These are phyloP conservation scores for Camellia japonica DNA, from an alignment of 148 eudicot genomes.

Conservation along the genomic window DNA sequence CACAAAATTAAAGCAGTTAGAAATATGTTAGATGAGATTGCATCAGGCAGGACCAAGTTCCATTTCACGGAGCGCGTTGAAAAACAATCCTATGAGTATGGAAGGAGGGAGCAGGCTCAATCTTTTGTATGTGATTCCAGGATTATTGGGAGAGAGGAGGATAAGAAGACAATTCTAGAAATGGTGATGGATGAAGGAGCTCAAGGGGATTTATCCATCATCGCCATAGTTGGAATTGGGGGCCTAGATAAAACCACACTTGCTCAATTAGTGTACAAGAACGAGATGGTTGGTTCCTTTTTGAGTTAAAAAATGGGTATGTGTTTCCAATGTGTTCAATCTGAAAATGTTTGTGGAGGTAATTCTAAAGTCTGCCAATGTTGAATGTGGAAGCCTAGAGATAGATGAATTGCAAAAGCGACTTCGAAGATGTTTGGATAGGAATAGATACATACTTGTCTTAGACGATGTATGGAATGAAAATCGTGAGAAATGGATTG, in stretches of 20 bases:
- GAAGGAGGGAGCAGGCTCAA: slow-evolving; percentile 4
- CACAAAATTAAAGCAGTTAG: neutral
- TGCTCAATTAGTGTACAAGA: slow-evolving; percentile 15
- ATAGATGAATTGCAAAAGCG: neutral
- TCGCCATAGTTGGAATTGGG: slow-evolving; percentile 29
- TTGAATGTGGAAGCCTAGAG: neutral
- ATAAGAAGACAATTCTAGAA: neutral
- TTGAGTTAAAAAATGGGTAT: slow-evolving; percentile 18
- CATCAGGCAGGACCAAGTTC: neutral
- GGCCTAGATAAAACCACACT: slow-evolving; percentile 31
- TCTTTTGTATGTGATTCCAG: neutral
- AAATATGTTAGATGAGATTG: neutral
- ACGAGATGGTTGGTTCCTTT: neutral
- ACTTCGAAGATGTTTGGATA: neutral
- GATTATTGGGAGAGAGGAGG: slow-evolving; percentile 16
- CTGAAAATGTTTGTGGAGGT: neutral
- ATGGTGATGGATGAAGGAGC: neutral
- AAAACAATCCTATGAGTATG: neutral
- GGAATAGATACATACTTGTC: slow-evolving; percentile 14
- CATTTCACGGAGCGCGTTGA: neutral
- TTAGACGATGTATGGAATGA: slow-evolving; percentile 22
- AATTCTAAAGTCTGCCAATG: neutral
- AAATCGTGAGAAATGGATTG: slow-evolving; percentile 6
- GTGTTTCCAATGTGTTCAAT: slow-evolving; percentile 9
- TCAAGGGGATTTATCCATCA: neutral